Percentiles rank a stretch among this genome's conserved stretches.
Conservation (phyloP, 345 rosid species). For the rapeseed (Brassica napus) region DNA sequence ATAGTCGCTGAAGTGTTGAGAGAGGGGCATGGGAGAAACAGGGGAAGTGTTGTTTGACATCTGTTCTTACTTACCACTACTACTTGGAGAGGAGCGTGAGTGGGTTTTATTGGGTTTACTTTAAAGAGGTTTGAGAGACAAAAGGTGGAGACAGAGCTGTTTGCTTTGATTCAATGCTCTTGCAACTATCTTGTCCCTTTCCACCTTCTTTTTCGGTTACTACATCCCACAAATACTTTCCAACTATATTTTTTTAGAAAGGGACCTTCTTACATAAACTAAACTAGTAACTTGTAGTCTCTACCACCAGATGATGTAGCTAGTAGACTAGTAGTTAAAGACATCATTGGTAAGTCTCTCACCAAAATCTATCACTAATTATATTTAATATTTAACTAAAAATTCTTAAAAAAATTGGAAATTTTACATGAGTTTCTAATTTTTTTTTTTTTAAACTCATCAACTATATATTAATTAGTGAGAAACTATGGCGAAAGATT, state of each 20-base stretch:
- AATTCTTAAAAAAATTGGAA: too few relatives aligned
- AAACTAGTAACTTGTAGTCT: not conserved
- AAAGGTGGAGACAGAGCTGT: not conserved
- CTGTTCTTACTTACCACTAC: not conserved
- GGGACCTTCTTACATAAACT: not conserved
- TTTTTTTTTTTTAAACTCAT: too few relatives aligned
- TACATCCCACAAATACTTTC: slow-evolving; percentile 16
- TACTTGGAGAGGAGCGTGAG: not conserved
- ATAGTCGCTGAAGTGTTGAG: slow-evolving; percentile 66
- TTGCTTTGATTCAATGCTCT: slow-evolving; percentile 28
- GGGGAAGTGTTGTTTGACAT: slow-evolving; percentile 51
- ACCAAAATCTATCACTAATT: too few relatives aligned
- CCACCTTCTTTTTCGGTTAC: slow-evolving; percentile 21
- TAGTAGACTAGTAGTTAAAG: too few relatives aligned
- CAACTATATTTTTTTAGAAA: not conserved
- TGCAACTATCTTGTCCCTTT: slow-evolving; percentile 26
- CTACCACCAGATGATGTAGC: not conserved
- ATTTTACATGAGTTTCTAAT: too few relatives aligned
- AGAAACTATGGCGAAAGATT: too few relatives aligned
- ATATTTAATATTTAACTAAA: too few relatives aligned
- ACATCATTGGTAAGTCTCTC: too few relatives aligned
- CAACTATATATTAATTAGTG: too few relatives aligned
- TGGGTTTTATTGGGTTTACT: not conserved
- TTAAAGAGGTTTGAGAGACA: not conserved
- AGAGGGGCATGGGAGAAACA: slow-evolving; percentile 7